Base-by-base conservation (phyloP, 140 eudicot genomes). In the Stevia rebaudiana region DNA sequence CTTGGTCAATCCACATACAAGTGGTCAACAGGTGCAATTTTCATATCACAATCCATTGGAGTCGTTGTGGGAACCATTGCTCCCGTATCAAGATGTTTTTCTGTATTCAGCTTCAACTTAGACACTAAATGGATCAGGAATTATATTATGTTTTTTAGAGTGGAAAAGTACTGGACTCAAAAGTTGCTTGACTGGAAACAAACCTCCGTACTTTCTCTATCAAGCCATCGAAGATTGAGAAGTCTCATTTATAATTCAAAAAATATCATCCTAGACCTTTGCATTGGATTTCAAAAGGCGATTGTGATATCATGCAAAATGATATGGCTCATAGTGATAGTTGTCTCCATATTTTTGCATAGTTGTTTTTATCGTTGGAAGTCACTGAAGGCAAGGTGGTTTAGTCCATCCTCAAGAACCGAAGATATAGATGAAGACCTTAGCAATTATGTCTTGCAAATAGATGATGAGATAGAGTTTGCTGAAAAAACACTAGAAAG, bases 391-490 rank as follows among this genome's bases (percentile, higher is more conserved):
- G 37, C 16, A 19, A 12, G 18, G 19, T 11, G 51, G 40, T 33
- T 37, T 18, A 16, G 28, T 18, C 30, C 47, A 16, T 31, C 25
- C 77, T 57, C 69, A 19, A 28, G 1, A 3, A 43, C 23, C 9
- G 39, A 18, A 0, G 55, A 61, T 13, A 5, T 0, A 23, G 56
- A 36, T 0, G 63, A 17, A 39, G 79, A 74, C n/a, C 69, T 70
- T 9, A 10, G 44, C 2, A 50, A 2, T 10, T 76, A 61, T 9
- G 63, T 63, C 52, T 44, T 76, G 31, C 43, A 31, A 31, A 8
- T 74, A 6, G 70, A 77, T 63, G 66, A 68, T 5, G 70, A 81
- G 28, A 74, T 36, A 35, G 70, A 68, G 54, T 55, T 80, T 11
- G 61, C 74, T 22, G 22, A 48, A 15, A 47, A n/a, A 6, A 62